Evolutionary conservation across 805 yeast genomes (phyloP).

Genomic region (Metschnikowia cerradonensis): DNA sequence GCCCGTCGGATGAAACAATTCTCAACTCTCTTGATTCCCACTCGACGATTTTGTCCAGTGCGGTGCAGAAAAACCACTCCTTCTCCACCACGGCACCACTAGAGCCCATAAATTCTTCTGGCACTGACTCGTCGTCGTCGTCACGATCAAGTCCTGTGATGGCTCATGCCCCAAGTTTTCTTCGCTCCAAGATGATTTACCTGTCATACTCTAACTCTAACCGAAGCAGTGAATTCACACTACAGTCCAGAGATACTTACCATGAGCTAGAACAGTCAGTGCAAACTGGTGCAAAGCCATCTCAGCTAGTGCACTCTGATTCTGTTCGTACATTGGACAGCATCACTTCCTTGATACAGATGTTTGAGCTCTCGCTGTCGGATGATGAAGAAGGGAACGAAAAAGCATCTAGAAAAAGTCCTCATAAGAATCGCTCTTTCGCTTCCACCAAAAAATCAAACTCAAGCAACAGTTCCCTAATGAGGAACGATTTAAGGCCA

Average conservation of each 20-base stretch:
- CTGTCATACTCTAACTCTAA: conserved; percentile 14
- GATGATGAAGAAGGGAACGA: conserved; percentile 8
- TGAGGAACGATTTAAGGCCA: not conserved
- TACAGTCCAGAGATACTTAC: not conserved
- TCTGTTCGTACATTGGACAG: conserved; percentile 6
- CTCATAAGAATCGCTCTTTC: not conserved
- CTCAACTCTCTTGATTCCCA: not conserved
- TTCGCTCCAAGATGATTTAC: conserved; percentile 12
- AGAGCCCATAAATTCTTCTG: not conserved
- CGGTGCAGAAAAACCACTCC: conserved; percentile 2
- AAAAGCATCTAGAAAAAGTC: not conserved
- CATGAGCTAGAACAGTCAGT: not conserved
- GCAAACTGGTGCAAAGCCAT: not conserved
- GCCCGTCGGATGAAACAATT: not conserved
- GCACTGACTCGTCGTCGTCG: not conserved
- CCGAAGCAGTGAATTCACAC: conserved; percentile 1
- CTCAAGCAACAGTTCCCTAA: not conserved
- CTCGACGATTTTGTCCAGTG: not conserved
- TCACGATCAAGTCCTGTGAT: not conserved
- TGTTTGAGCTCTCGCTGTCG: conserved; percentile 11
- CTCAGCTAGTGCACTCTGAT: conserved; percentile 3
- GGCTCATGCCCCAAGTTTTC: not conserved
- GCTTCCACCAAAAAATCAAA: not conserved
- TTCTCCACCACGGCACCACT: conserved; percentile 9
- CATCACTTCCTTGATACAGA: conserved; percentile 10